Evolutionary conservation across 306 rosid species (phyloP).

Genomic region (Quercus robur): DNA sequence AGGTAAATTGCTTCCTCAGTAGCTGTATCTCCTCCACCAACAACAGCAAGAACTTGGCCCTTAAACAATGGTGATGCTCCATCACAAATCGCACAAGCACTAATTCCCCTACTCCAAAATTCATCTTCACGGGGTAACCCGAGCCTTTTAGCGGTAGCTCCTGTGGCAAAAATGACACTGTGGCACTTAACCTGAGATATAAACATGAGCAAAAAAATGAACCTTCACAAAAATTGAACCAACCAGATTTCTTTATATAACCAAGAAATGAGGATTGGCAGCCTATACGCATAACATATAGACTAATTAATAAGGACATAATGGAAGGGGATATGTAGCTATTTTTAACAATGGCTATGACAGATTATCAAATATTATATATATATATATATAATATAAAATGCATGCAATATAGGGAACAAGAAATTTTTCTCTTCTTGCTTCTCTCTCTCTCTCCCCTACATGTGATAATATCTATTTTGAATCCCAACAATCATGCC

Average conservation of each 20-base stretch:
- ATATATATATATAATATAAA: not conserved
- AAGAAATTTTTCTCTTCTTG: not conserved
- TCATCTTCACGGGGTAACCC: constrained; percentile 89
- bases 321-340: not conserved
- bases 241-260: not conserved
- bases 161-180: constrained; percentile 76
- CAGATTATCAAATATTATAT: not conserved
- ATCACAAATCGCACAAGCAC: constrained; percentile 98
- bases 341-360: not conserved
- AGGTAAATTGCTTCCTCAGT: constrained; percentile 90
- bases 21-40: constrained; percentile 98
- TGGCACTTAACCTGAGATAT: constrained; percentile 75
- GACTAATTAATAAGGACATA: not conserved
- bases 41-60: constrained; percentile 90
- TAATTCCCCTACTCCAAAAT: constrained; percentile 98
- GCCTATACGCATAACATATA: not conserved
- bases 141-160: constrained; percentile 89
- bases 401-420: not conserved
- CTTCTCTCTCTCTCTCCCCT: too few species aligned
- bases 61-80: constrained; percentile 96
- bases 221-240: not conserved
- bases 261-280: not conserved
- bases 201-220: constrained; percentile 15
- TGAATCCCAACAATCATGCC: not conserved
- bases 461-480: not conserved